Evolutionary conservation across 768 basidiomycete genomes (phyloP).

Genomic region (Exidia glandulosa): DNA sequence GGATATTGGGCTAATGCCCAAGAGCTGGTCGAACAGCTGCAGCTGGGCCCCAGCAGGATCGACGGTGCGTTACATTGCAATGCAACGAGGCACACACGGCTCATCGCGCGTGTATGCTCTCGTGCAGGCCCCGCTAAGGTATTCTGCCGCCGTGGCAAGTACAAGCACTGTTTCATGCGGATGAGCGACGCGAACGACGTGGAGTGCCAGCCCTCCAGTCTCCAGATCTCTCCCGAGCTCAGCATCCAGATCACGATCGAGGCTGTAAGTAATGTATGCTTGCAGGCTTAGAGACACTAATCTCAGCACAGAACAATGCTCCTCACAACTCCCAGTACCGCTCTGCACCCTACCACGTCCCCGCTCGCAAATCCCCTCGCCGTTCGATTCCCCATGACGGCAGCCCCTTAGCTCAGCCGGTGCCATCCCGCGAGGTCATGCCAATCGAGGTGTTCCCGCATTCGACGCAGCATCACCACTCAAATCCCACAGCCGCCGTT

Average conservation of each 20-base stretch:
- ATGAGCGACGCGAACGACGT: conserved; percentile 43
- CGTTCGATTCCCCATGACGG: background rate
- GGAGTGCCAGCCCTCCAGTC: conserved; percentile 43
- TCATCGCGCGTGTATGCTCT: conserved; percentile 2
- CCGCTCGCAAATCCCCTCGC: background rate
- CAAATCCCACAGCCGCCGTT: background rate
- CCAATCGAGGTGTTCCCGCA: background rate
- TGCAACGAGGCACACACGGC: background rate
- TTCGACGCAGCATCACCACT: background rate
- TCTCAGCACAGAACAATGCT: background rate
- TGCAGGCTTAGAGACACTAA: background rate
- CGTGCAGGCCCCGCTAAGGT: conserved; percentile 53
- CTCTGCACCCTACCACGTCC: background rate
- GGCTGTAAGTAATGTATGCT: conserved; percentile 28
- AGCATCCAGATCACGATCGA: conserved; percentile 52
- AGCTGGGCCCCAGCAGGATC: conserved; percentile 51
- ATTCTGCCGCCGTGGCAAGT: conserved; percentile 55
- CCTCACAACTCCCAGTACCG: background rate
- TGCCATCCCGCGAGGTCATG: background rate
- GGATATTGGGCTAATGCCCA: conserved; percentile 65
- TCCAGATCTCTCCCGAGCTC: conserved; percentile 41
- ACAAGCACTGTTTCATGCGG: conserved; percentile 57
- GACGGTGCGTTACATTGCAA: conserved; percentile 38
- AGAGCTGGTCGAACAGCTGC: conserved; percentile 48
- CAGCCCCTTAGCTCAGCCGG: background rate